Evolutionary conservation across 768 basidiomycete species (phyloP), one percentile per base, ranked within the genome.

Genomic region (Scleroderma citrinum): DNA sequence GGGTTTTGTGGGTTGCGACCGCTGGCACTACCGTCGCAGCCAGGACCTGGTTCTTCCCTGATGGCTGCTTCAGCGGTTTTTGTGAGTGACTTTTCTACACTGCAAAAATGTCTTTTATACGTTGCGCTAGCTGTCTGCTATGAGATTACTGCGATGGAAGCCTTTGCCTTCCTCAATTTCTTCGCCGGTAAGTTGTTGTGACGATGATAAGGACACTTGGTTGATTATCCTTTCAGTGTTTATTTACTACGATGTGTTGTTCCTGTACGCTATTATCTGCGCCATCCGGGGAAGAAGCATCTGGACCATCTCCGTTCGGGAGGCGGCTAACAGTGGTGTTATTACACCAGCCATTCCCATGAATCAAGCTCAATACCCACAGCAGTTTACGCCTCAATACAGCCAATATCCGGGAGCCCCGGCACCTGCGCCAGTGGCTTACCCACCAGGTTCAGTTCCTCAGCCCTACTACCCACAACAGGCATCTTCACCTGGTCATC

Each of bases 221-320:
- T 29, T 29, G 26, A 29, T 5, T 29, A 29, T 5, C 23, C 10
- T 35, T 30, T 32, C 17, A 61, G 64, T 54, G 14, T 59, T 66
- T 44, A 30, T 63, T 8, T 66, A 63, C 47, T 56, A 51, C 23
- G 56, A 54, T 36, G 45, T 52, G 32, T 38, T 58, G 17, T 26
- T 65, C 21, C 39, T 59, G 38, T 63, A 55, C 29, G 61, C 56
- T 40, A 56, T 61, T 37, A 55, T 62, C 50, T 51, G 43, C 11
- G 55, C 54, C 16, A 44, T 59, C 21, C 55, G 50, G 30, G 61
- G 66, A 20, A 59, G 23, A 30, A 16, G 52, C 20, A 30, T 68
- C 3, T 63, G 66, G 64, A 58, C 45, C 1, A 5, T 46, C 39
- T 66, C 61, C 17, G 55, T 64, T 21, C 44, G 47, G 2, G 61